Conservation (phyloP, 306 rosid genomes). For the Cicer bijugum region DNA sequence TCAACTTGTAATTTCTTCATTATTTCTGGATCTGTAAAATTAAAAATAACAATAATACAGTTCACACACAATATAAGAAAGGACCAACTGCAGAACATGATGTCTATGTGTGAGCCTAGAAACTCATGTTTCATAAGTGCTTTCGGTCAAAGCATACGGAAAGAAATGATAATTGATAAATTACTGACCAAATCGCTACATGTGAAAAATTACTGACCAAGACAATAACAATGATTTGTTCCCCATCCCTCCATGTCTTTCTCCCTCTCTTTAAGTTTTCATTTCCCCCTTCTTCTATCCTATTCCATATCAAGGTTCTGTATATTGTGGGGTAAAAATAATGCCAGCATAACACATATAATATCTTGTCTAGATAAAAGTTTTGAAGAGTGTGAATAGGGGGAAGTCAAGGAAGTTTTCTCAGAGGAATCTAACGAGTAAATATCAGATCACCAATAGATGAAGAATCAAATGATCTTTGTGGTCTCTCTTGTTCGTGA, state of each 20-base stretch:
- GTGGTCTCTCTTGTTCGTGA: slow-evolving; percentile 5
- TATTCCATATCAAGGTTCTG: slow-evolving; percentile 12
- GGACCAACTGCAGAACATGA: slow-evolving; percentile 18
- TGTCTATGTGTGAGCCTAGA: slow-evolving; percentile 6
- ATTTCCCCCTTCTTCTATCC: not conserved
- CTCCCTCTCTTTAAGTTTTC: not conserved
- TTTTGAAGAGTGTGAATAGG: slow-evolving; percentile 12
- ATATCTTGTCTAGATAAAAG: slow-evolving; percentile 16
- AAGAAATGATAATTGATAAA: slow-evolving; percentile 13
- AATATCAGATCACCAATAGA: slow-evolving; percentile 10
- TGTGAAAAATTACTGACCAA: slow-evolving; percentile 18
- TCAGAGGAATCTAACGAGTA: slow-evolving; percentile 32
- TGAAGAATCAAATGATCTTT: slow-evolving; percentile 22
- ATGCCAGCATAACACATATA: slow-evolving; percentile 9
- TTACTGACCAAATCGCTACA: slow-evolving; percentile 7
- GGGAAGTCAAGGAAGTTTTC: not conserved
- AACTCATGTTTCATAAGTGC: slow-evolving; percentile 17
- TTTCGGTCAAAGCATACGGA: slow-evolving; percentile 13
- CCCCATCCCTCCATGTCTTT: slow-evolving; percentile 12
- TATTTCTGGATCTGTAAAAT: slow-evolving; percentile 78
- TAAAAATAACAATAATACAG: slow-evolving; percentile 8
- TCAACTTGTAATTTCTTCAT: slow-evolving; percentile 96
- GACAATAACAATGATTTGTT: not conserved
- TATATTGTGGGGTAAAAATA: not conserved
- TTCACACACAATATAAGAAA: slow-evolving; percentile 10